Conservation (phyloP, 805 yeast species). For the Hanseniaspora occidentalis region DNA sequence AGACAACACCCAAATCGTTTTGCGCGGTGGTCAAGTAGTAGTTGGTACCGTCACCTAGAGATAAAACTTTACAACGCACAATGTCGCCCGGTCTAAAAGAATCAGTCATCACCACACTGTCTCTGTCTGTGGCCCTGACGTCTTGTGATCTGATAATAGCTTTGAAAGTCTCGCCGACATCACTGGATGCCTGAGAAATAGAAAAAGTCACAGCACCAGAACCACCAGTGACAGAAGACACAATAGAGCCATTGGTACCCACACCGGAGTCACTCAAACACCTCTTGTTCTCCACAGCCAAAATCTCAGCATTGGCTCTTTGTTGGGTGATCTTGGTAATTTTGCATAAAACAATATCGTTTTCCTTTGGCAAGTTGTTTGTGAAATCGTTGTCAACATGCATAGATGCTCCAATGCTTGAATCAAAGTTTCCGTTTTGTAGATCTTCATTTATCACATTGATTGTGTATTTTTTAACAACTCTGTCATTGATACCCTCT, state of each 20-base stretch:
- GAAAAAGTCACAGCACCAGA: constrained; percentile 36
- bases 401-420: constrained; percentile 9
- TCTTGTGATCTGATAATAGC: constrained; percentile 83
- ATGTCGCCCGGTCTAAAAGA: constrained; percentile 88
- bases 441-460: constrained; percentile 19
- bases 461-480: constrained; percentile 14
- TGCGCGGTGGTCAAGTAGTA: constrained; percentile 83
- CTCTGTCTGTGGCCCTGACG: constrained; percentile 82
- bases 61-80: constrained; percentile 65
- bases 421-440: constrained; percentile 7
- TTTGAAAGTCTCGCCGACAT: constrained; percentile 78
- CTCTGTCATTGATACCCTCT: constrained; percentile 7
- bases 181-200: constrained; percentile 39
- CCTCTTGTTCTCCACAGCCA: constrained; percentile 50
- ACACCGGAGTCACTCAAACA: constrained; percentile 50
- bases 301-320: constrained; percentile 71
- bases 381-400: constrained; percentile 20
- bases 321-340: constrained; percentile 53
- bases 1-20: constrained; percentile 87
- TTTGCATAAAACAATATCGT: constrained; percentile 68
- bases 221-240: constrained; percentile 38
- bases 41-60: constrained; percentile 88
- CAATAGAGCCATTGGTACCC: constrained; percentile 41
- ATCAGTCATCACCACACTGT: constrained; percentile 64
- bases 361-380: constrained; percentile 63